Base-by-base conservation (phyloP, 2,329 filamentous ascomycete species). In the Xylariaceae sp. region DNA sequence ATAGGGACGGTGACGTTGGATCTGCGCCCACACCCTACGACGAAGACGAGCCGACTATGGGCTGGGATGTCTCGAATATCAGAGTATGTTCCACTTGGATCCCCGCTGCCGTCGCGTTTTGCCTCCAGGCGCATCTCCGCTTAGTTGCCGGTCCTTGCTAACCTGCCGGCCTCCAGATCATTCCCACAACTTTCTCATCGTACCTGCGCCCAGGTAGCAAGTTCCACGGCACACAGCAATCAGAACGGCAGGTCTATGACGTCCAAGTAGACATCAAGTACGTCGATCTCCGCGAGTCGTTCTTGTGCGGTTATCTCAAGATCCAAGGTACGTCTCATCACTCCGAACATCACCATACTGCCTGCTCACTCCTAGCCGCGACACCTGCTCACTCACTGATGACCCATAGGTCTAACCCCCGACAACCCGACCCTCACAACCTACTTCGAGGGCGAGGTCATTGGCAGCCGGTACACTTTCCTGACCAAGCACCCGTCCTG, bases 361-460 rank as follows among this genome's bases (percentile, higher is more conserved):
- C 22, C 22, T 27, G 22, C 22, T 4, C 22, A 27, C 22, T 27
- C 22, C 4, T 27, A 7, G 22, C 22, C 22, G 30, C 11, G 10
- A 18, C 33, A 22, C 14, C 42, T 42, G 41, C 52, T 56, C 33
- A 54, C 17, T 27, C 18, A 44, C 15, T 14, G 6, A 33, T 30
- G 39, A 3, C 39, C 19, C 33, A 11, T 58, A 96, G 91, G 91
- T 45, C 76, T 99, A 14, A 97, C 94, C 0, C 87, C 95, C 66
- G 91, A 96, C 70, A 92, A 97, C 67, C 92, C 92, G 11, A 96
- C 91, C n/a, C 76, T 99, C 44, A 97, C 92, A 9, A 99, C 94
- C 1, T 99, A 95, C 68, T 99, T 99, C 62, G 92, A 97, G 71
- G 91, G 92, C 67, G 94, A 99, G 71, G 95, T 99, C 47, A 96